Conservation (phyloP, 164 flowering plant species). For the Paratinospora sagittata region DNA sequence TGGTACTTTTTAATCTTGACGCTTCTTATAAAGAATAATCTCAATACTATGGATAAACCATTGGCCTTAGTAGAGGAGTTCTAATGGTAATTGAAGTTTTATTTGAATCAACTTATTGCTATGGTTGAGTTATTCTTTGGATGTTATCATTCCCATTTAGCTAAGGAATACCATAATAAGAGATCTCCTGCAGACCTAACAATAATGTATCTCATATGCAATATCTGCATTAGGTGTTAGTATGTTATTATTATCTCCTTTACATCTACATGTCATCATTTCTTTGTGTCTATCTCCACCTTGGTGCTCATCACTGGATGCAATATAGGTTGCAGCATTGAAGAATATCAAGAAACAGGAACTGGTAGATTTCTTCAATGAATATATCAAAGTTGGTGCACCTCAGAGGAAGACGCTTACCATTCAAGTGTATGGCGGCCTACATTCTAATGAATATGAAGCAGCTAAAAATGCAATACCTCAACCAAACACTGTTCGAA, state of each 20-base stretch:
- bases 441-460: conserved; percentile 48
- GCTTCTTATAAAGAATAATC: background rate
- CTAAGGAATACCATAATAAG: background rate
- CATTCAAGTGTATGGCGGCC: conserved; percentile 60
- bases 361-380: conserved; percentile 66
- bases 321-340: conserved; percentile 64
- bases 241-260: too few species aligned
- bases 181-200: background rate
- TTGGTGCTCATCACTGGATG: background rate
- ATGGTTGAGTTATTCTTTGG: too few species aligned
- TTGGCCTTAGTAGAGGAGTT: too few species aligned
- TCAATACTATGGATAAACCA: too few species aligned
- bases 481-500: conserved; percentile 24
- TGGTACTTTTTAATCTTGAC: background rate
- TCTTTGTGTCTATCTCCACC: background rate
- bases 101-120: too few species aligned
- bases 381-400: conserved; percentile 70
- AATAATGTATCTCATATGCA: background rate
- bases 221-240: too few species aligned
- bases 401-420: conserved; percentile 54
- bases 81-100: too few species aligned
- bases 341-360: conserved; percentile 58
- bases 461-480: conserved; percentile 33
- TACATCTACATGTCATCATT: background rate
- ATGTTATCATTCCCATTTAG: too few species aligned